phyloP scores from a whole-genome alignment of 805 yeast species.

The Soucietia sequanensis region DNA sequence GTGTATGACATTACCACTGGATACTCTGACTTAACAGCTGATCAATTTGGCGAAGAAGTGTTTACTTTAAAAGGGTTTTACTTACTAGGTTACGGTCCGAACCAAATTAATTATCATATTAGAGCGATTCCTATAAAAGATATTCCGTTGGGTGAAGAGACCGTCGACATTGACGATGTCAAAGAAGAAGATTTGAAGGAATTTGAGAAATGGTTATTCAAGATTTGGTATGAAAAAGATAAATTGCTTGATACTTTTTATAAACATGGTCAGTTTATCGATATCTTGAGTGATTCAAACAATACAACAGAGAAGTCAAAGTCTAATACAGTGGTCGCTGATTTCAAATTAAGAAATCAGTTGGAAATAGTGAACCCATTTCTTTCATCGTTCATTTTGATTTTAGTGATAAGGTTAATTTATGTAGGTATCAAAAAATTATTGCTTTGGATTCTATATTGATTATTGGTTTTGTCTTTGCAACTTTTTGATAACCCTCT shows the following conservation, averaged over 20 bases:
- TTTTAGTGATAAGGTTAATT: constrained; percentile 12
- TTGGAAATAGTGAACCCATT: constrained; percentile 14
- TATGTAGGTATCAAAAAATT: too few species aligned
- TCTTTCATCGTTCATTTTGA: constrained; percentile 7
- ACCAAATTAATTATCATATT: constrained; percentile 60
- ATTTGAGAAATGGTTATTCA: constrained; percentile 75
- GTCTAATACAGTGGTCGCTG: constrained; percentile 18
- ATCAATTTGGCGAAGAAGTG: constrained; percentile 73
- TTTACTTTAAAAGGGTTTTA: constrained; percentile 66
- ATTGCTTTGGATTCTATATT: too few species aligned
- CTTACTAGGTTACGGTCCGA: constrained; percentile 71
- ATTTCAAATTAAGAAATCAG: constrained; percentile 20
- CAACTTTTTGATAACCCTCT: too few species aligned
- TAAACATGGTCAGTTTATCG: constrained; percentile 50
- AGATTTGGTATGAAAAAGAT: constrained; percentile 80
- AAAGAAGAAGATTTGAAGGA: constrained; percentile 38
- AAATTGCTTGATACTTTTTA: constrained; percentile 61
- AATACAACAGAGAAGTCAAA: constrained; percentile 5
- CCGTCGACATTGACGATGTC: constrained; percentile 41
- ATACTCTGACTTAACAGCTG: constrained; percentile 64
- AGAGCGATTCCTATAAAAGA: constrained; percentile 55
- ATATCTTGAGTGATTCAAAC: constrained; percentile 12
- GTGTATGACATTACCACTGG: constrained; percentile 85
- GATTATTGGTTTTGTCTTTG: too few species aligned
- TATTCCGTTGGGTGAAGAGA: constrained; percentile 55